phyloP scores from a whole-genome alignment of 2,329 filamentous ascomycete species.

The Stagonosporopsis cucurbitacearum region DNA sequence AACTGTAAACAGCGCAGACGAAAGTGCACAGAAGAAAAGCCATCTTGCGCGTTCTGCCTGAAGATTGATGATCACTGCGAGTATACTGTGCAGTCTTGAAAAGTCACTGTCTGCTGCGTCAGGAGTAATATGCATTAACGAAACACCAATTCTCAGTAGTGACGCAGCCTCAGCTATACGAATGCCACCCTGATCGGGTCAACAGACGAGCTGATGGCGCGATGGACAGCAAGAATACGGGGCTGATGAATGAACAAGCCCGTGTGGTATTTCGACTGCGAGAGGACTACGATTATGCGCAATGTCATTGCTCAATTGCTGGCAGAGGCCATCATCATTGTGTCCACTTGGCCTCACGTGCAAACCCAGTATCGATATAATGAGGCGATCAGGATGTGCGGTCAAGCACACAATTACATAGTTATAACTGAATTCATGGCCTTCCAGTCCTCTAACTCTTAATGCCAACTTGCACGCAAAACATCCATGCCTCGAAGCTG shows the following conservation, averaged over 20 bases:
- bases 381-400: background rate
- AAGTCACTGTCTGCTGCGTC: background rate
- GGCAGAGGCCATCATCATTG: background rate
- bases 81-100: constrained; percentile 32
- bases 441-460: too few relatives aligned
- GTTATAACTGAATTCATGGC: too few relatives aligned
- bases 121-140: too few relatives aligned
- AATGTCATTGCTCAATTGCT: too few relatives aligned
- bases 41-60: constrained; percentile 38
- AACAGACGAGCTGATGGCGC: background rate
- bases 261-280: background rate
- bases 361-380: background rate
- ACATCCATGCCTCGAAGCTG: background rate
- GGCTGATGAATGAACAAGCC: background rate
- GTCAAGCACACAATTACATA: background rate
- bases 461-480: background rate
- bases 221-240: background rate
- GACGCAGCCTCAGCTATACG: background rate
- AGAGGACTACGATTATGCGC: background rate
- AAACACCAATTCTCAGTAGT: background rate
- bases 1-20: constrained; percentile 40
- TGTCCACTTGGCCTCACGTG: background rate
- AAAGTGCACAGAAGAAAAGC: constrained; percentile 43
- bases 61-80: constrained; percentile 38
- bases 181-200: too few relatives aligned